Evolutionary conservation across 2,329 filamentous ascomycete genomes (phyloP).

Genomic region (Thelonectria discophora): DNA sequence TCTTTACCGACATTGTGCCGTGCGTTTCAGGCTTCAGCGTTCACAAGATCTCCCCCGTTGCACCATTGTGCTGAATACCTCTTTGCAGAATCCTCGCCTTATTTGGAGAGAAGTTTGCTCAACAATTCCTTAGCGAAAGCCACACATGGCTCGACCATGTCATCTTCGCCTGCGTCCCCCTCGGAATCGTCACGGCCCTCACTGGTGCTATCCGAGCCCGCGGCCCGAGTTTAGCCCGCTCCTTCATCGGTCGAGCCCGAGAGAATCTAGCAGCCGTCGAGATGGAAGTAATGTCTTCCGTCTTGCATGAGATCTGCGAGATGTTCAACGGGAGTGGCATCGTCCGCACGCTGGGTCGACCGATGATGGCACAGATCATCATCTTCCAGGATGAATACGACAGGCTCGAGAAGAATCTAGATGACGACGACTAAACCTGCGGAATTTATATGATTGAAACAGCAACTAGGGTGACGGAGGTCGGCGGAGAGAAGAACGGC

Average conservation of each 20-base stretch:
- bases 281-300: conserved; percentile 43
- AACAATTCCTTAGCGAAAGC: conserved; percentile 15
- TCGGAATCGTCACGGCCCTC: conserved; percentile 42
- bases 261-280: conserved; percentile 37
- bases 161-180: conserved; percentile 31
- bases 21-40: too few relatives aligned
- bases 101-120: conserved; percentile 13
- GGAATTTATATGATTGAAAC: conserved; percentile 4
- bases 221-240: conserved; percentile 24
- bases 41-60: not conserved
- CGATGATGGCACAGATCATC: not conserved
- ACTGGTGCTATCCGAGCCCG: conserved; percentile 39
- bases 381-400: conserved; percentile 5
- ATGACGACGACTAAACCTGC: not conserved
- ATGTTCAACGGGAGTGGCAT: conserved; percentile 34
- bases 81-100: conserved; percentile 15
- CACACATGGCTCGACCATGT: conserved; percentile 10
- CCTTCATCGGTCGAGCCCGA: conserved; percentile 42
- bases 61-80: too few relatives aligned
- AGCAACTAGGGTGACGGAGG: too few relatives aligned
- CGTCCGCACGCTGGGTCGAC: conserved; percentile 1
- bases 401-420: not conserved
- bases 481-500: too few relatives aligned
- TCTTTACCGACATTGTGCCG: conserved; percentile 3
- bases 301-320: conserved; percentile 40